Conservation (phyloP, 768 basidiomycete genomes). For the Leucocoprinus birnbaumii region DNA sequence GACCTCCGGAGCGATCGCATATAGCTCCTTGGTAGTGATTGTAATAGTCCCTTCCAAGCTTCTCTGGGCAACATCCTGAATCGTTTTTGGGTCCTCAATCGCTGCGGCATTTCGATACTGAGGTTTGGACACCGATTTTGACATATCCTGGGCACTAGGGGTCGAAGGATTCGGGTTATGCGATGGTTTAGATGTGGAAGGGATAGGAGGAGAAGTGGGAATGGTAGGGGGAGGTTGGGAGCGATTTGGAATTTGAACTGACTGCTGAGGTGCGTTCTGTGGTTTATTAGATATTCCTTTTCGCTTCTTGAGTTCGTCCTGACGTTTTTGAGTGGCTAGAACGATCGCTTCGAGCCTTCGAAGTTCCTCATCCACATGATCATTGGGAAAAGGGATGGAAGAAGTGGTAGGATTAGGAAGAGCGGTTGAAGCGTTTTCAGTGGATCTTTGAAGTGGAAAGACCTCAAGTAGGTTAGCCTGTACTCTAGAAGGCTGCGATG, state of each 20-base stretch:
- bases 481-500: no score
- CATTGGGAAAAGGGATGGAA: not conserved
- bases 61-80: conserved; percentile 4
- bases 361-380: not conserved
- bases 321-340: not conserved
- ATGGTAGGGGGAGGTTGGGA: not conserved
- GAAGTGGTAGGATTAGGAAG: not conserved
- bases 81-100: conserved; percentile 11
- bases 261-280: no score
- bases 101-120: conserved; percentile 14
- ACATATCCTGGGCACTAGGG: no score
- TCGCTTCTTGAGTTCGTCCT: not conserved
- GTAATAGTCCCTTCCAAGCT: conserved; percentile 14
- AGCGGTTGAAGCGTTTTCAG: not conserved
- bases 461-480: no score
- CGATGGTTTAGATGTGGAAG: not conserved
- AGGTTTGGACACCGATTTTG: not conserved
- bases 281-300: not conserved
- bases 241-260: no score
- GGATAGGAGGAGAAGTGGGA: not conserved
- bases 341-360: not conserved
- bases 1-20: conserved; percentile 14
- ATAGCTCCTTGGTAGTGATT: conserved; percentile 15
- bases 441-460: no score
- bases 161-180: no score